Conservation (phyloP, 768 basidiomycete species). For the Gymnopilus junonius region DNA sequence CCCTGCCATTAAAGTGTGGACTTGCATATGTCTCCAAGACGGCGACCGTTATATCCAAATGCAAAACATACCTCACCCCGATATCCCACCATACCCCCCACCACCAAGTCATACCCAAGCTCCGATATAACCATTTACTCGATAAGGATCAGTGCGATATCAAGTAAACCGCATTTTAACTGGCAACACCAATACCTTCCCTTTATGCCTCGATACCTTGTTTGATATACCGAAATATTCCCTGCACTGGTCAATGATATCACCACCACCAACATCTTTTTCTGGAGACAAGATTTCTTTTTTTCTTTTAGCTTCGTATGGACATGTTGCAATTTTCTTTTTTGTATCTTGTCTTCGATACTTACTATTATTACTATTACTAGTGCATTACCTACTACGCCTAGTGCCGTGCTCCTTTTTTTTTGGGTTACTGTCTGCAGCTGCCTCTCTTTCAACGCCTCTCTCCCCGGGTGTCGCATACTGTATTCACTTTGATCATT, state of each 20-base stretch:
- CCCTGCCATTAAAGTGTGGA: too few species aligned
- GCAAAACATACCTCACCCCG: neutral
- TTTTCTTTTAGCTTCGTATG: neutral
- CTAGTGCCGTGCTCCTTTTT: neutral
- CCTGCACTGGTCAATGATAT: neutral
- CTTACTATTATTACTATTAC: slow-evolving; percentile 1
- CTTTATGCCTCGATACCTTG: neutral
- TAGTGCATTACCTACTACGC: slow-evolving; percentile 1
- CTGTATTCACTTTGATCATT: neutral
- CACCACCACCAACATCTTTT: neutral
- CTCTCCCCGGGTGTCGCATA: neutral
- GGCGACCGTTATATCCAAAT: neutral
- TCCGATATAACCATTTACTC: neutral
- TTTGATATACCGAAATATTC: neutral
- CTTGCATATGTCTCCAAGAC: neutral
- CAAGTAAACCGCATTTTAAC: neutral
- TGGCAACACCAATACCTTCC: neutral
- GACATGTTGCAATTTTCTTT: neutral
- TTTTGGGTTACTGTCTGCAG: neutral
- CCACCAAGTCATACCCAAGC: neutral
- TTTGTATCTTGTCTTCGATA: neutral
- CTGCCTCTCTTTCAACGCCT: neutral
- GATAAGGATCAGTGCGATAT: neutral
- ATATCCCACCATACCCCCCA: neutral
- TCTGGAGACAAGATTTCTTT: neutral